phyloP scores from a whole-genome alignment of 225 moss, liverwort and hornwort genomes.

The Straminergon stramineum region DNA sequence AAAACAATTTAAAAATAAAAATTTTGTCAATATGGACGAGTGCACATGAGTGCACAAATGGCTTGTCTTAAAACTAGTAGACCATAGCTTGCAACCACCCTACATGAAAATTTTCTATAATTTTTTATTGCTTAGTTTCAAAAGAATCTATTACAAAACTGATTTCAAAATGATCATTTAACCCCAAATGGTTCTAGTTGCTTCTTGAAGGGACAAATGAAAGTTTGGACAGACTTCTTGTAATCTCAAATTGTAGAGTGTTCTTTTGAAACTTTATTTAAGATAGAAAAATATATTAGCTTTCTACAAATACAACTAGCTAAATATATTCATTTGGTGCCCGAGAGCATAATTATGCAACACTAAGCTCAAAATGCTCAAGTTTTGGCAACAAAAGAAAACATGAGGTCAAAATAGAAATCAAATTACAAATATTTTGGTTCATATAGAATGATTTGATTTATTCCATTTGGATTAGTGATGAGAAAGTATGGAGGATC shows the following conservation, averaged over 20 bases:
- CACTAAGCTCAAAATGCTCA: too few relatives aligned
- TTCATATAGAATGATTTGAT: background rate
- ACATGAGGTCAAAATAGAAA: too few relatives aligned
- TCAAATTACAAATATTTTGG: background rate
- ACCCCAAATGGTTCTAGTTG: too few relatives aligned
- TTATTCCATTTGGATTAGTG: background rate
- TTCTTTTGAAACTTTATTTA: background rate
- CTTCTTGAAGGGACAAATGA: background rate
- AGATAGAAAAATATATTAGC: background rate
- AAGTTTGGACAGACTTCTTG: background rate
- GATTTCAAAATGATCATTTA: too few relatives aligned
- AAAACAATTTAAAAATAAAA: background rate
- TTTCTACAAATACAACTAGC: background rate
- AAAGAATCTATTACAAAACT: too few relatives aligned
- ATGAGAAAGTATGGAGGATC: background rate
- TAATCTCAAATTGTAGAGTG: background rate
- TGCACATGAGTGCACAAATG: background rate
- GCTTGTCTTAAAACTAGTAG: too few relatives aligned
- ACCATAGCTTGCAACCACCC: background rate
- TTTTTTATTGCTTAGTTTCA: too few relatives aligned
- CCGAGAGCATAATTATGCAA: background rate
- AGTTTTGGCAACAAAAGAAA: too few relatives aligned
- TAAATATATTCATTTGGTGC: background rate
- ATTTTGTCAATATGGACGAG: background rate
- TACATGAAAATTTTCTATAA: too few relatives aligned